phyloP scores from a whole-genome alignment of 257 asterid genomes.

The Parsonsia alboflavescens region DNA sequence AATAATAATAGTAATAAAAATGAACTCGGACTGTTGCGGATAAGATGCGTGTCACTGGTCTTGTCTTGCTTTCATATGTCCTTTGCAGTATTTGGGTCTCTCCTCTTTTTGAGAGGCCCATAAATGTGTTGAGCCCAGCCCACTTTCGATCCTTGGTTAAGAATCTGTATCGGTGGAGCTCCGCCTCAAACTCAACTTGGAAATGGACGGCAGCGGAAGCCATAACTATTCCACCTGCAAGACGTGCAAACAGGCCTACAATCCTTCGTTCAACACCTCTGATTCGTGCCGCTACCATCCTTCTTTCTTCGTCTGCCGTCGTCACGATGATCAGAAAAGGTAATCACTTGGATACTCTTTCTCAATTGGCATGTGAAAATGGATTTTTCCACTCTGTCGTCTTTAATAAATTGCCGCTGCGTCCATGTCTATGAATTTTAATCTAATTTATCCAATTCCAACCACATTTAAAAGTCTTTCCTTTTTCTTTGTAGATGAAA shows the following conservation, averaged over 20 bases:
- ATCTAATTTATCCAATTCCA: not conserved
- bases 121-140: not conserved
- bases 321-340: constrained; percentile 97
- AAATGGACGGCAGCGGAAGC: not conserved
- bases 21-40: no score
- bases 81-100: not conserved
- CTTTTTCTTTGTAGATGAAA: not conserved
- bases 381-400: not conserved
- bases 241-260: constrained; percentile 59
- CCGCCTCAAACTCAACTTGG: not conserved
- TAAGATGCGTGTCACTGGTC: not conserved
- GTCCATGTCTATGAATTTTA: not conserved
- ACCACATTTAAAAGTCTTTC: not conserved
- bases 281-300: constrained; percentile 83
- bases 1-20: no score
- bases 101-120: not conserved
- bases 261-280: constrained; percentile 41
- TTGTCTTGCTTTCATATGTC: not conserved
- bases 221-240: constrained; percentile 39
- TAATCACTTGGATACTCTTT: constrained; percentile 2
- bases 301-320: constrained; percentile 90
- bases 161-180: not conserved
- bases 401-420: not conserved
- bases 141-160: not conserved
- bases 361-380: not conserved